phyloP scores from a whole-genome alignment of 78 protist species.

The Isochrysis galbana region DNA sequence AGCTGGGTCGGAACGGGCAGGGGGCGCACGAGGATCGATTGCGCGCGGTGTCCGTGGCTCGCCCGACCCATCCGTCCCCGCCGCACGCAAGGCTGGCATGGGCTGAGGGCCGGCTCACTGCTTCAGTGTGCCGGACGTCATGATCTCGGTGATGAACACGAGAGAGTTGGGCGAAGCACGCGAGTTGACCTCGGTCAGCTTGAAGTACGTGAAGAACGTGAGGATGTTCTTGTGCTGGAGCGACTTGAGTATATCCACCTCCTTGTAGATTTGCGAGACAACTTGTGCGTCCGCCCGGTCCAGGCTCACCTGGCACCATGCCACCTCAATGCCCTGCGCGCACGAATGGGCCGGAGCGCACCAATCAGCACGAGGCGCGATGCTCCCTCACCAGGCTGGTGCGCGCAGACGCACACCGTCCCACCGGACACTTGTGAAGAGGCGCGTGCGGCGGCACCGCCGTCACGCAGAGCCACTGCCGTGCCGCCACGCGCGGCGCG shows the following conservation, averaged over 20 bases:
- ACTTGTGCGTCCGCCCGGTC: neutral
- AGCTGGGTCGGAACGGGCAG: neutral
- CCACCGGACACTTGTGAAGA: no score
- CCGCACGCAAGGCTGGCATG: no score
- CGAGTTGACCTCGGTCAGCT: neutral
- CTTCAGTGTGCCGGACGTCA: slow-evolving; percentile 85
- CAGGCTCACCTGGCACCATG: slow-evolving; percentile 81
- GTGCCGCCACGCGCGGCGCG: no score
- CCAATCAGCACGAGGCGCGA: no score
- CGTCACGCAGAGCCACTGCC: no score
- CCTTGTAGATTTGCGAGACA: neutral
- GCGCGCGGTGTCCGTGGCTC: no score
- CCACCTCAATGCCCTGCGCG: slow-evolving; percentile 76
- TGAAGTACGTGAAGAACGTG: slow-evolving; percentile 57
- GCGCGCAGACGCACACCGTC: no score
- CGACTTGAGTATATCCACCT: slow-evolving; percentile 56
- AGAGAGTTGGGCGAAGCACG: no score
- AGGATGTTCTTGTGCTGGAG: slow-evolving; percentile 74
- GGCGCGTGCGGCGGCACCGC: no score
- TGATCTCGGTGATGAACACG: slow-evolving; percentile 86
- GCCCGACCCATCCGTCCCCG: no score
- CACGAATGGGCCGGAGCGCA: neutral
- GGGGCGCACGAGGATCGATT: no score
- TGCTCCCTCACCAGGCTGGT: no score
- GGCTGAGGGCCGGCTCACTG: slow-evolving; percentile 43